These are phyloP conservation scores for Nidularia sp. DNA, from an alignment of 768 basidiomycete genomes.

Conservation along the genomic window DNA sequence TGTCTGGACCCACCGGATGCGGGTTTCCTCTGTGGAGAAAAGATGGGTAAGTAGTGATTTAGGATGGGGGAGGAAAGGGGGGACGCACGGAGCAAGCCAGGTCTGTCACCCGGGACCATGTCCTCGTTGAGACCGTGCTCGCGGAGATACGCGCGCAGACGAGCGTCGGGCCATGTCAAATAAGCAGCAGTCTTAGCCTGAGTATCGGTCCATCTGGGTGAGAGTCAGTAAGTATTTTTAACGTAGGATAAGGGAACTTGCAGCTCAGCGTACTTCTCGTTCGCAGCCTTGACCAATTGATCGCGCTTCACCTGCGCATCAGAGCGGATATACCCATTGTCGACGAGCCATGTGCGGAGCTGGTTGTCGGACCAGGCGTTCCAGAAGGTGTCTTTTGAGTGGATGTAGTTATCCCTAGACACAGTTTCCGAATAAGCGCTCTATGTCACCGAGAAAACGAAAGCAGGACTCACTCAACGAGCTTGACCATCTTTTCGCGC, in stretches of 20 bases:
- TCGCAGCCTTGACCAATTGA: conserved; percentile 69
- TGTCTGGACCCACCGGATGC: conserved; percentile 75
- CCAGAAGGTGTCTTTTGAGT: conserved; percentile 58
- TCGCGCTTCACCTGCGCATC: conserved; percentile 69
- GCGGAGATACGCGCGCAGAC: conserved; percentile 85
- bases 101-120: conserved; percentile 58
- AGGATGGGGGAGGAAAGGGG: background rate
- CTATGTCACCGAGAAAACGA: background rate
- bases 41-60: background rate
- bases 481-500: conserved; percentile 74
- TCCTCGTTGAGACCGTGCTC: conserved; percentile 71
- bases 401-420: conserved; percentile 62
- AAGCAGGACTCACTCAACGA: conserved; percentile 50
- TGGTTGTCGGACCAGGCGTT: conserved; percentile 71
- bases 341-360: conserved; percentile 68
- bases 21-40: conserved; percentile 47
- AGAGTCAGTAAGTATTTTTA: background rate
- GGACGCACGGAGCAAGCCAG: conserved; percentile 71
- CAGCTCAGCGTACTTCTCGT: conserved; percentile 50
- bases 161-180: conserved; percentile 88
- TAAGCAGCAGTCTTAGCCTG: conserved; percentile 51
- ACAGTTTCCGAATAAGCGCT: background rate
- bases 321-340: conserved; percentile 60
- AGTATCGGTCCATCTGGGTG: conserved; percentile 48
- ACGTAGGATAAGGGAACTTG: background rate